Percentiles rank a stretch among this genome's conserved stretches.
phyloP scores from a whole-genome alignment of 306 rosid species.

The Lagenaria siceraria region DNA sequence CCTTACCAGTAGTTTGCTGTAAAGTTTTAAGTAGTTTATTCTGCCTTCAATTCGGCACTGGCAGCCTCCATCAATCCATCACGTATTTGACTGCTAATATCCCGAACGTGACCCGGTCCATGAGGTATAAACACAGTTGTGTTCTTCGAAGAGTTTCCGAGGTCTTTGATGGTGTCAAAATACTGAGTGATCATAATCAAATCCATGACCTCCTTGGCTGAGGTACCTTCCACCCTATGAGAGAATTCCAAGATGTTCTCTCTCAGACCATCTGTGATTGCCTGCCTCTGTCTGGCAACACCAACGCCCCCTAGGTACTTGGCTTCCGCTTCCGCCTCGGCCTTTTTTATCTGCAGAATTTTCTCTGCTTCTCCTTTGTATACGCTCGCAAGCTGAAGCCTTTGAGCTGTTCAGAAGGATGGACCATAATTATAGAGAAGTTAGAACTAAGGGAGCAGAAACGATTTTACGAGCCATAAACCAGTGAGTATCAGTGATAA shows the following conservation, averaged over 20 bases:
- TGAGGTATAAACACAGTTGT: conserved; percentile 87
- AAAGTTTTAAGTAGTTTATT: neutral
- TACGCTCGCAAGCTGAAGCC: conserved; percentile 85
- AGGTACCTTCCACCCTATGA: conserved; percentile 71
- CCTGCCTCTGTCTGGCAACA: conserved; percentile 92
- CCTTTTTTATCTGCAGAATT: conserved; percentile 58
- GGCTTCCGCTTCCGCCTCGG: conserved; percentile 90
- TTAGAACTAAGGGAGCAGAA: neutral
- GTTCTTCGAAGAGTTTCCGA: conserved; percentile 74
- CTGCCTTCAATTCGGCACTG: conserved; percentile 19
- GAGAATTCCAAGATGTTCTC: conserved; percentile 91
- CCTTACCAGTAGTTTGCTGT: neutral
- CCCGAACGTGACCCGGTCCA: conserved; percentile 89
- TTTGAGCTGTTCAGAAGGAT: conserved; percentile 50
- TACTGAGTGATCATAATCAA: conserved; percentile 88
- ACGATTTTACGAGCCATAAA: neutral
- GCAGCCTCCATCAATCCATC: conserved; percentile 80
- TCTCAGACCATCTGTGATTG: conserved; percentile 85
- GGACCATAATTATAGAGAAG: neutral
- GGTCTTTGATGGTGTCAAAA: conserved; percentile 92
- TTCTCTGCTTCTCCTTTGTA: conserved; percentile 97
- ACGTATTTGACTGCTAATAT: conserved; percentile 67
- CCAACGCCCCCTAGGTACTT: conserved; percentile 91
- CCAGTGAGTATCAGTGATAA: neutral
- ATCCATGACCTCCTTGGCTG: conserved; percentile 92